Conservation (phyloP, 2,329 filamentous ascomycete genomes). For the Trichoderma simmonsii region DNA sequence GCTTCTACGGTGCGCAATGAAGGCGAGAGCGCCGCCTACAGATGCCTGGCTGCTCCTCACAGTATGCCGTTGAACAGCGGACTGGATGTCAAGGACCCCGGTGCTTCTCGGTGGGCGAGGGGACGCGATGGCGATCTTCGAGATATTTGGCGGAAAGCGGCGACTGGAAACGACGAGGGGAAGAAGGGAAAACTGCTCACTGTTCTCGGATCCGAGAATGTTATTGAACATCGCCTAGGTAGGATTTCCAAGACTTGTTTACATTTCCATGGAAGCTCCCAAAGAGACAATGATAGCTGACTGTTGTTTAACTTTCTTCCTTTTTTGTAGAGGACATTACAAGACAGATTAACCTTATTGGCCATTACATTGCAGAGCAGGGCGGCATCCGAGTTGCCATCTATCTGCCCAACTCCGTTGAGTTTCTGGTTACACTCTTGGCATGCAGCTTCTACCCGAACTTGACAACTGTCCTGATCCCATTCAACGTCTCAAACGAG, state of each 20-base stretch:
- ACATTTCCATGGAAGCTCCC: neutral
- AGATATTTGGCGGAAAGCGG: slow-evolving; percentile 80
- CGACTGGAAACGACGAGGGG: slow-evolving; percentile 62
- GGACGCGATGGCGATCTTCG: slow-evolving; percentile 86
- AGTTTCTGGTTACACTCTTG: slow-evolving; percentile 78
- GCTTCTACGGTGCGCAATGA: slow-evolving; percentile 76
- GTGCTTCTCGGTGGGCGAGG: slow-evolving; percentile 75
- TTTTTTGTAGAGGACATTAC: slow-evolving; percentile 61
- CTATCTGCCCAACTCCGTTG: slow-evolving; percentile 89
- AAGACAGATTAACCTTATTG: slow-evolving; percentile 83
- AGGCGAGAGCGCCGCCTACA: slow-evolving; percentile 80
- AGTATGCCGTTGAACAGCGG: slow-evolving; percentile 76
- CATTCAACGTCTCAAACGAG: slow-evolving; percentile 71
- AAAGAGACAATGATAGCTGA: slow-evolving; percentile 10
- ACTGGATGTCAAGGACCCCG: slow-evolving; percentile 76
- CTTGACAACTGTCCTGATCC: slow-evolving; percentile 78
- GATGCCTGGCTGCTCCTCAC: slow-evolving; percentile 80
- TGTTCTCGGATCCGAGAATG: slow-evolving; percentile 70
- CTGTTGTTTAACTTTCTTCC: neutral
- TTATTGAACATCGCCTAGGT: slow-evolving; percentile 69
- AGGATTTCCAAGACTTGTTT: slow-evolving; percentile 16
- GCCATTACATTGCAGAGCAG: slow-evolving; percentile 69
- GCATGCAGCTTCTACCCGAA: slow-evolving; percentile 82
- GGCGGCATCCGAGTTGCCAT: slow-evolving; percentile 76
- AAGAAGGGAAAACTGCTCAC: slow-evolving; percentile 72